phyloP scores from a whole-genome alignment of 2,329 filamentous ascomycete species.

The Neodidymelliopsis sp. region DNA sequence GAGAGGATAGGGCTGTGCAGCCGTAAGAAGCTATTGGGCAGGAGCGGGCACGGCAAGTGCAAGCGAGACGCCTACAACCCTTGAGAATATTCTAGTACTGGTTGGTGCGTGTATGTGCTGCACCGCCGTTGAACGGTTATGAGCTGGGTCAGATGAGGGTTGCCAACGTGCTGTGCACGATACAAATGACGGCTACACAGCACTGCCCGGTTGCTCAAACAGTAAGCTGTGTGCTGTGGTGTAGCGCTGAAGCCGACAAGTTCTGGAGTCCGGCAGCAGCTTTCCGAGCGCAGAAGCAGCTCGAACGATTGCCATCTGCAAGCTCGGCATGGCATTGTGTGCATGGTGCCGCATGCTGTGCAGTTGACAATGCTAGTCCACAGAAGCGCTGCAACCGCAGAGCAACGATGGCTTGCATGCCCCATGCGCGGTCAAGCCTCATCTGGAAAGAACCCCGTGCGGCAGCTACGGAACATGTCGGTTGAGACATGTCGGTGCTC shows the following conservation, averaged over 20 bases:
- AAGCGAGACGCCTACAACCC: constrained; percentile 1
- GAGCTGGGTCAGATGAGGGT: constrained; percentile 4
- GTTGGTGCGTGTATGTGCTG: constrained; percentile 2
- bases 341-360: constrained; percentile 11
- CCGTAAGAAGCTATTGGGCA: constrained; percentile 9
- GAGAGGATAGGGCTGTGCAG: constrained; percentile 7
- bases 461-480: constrained; percentile 7
- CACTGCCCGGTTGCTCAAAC: constrained; percentile 1
- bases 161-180: not conserved
- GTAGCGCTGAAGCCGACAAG: constrained; percentile 3
- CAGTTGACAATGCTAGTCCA: constrained; percentile 26
- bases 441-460: constrained; percentile 41
- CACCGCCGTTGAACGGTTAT: not conserved
- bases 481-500: too few species aligned
- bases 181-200: not conserved
- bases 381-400: constrained; percentile 44
- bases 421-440: constrained; percentile 20
- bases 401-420: constrained; percentile 20
- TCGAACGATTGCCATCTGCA: not conserved
- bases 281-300: not conserved
- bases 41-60: constrained; percentile 7
- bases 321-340: constrained; percentile 9
- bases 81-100: not conserved
- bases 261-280: not conserved
- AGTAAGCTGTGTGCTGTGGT: not conserved